Evolutionary conservation across 305 asterid species (phyloP), one percentile per base, ranked within the genome.

Genomic region (Fraxinus ornus): DNA sequence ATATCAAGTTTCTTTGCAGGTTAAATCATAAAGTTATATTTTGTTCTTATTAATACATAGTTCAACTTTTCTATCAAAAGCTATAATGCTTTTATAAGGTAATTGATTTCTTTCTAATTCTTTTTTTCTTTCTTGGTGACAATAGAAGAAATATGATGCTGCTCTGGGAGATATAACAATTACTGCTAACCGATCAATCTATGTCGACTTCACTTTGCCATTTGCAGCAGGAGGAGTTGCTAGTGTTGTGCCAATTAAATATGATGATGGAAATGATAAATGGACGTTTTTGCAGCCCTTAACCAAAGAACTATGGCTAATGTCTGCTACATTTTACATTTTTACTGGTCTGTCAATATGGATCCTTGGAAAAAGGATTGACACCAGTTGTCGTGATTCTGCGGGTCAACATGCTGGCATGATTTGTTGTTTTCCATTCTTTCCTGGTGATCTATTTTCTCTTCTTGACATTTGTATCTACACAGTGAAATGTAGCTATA

Each of bases 111-210:
- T 10, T 41, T 41, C 15, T 21, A n/a, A 3, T 26, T 28, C 5
- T 2, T n/a, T 78, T 78, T 33, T 21, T 47, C 57, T 57, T 3
- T 78, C 22, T 44, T 44, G 52, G 52, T 44, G 52, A 57, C 24
- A 76, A 33, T 73, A 85, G 88, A 77, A 77, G 78, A 44, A 82
- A 7, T 87, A 79, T 24, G 89, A 87, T 72, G 89, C 84, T 78
- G 90, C 86, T 15, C 75, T 89, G 4, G 91, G 90, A 72, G 91
- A 87, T 73, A 85, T 85, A 33, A 87, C 89, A 17, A 89, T 87
- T 41, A 89, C 88, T 41, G 84, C 89, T 57, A 82, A 83, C 35
- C 62, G 90, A 30, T 87, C 89, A 19, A 68, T 15, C 2, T 80
- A 66, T 82, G 90, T 75, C 19, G 91, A 85, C 57, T 89, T 44